Conservation (phyloP, 2,329 filamentous ascomycete species). For the Fusarium armeniacum region DNA sequence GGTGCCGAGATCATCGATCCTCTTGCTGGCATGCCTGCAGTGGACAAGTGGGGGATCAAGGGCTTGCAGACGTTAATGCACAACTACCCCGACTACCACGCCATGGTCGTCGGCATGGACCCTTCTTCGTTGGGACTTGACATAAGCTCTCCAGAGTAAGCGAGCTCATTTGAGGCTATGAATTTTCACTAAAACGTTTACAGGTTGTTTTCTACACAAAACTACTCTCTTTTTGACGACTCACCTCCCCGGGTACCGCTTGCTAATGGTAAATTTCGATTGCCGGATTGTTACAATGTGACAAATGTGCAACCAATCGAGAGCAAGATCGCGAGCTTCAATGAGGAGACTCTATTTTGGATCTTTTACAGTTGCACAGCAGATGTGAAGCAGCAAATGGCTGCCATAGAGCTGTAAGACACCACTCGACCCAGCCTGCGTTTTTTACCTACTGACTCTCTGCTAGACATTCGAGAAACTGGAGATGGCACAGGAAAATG, state of each 20-base stretch:
- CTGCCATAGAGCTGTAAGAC: conserved; percentile 72
- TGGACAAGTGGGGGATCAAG: conserved; percentile 75
- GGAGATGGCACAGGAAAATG: conserved; percentile 77
- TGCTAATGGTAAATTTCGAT: conserved; percentile 63
- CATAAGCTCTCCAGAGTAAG: conserved; percentile 70
- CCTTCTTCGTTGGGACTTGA: conserved; percentile 70
- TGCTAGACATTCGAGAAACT: conserved; percentile 72
- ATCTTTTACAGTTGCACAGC: conserved; percentile 77
- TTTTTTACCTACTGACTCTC: conserved; percentile 9
- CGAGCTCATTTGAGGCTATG: conserved; percentile 5
- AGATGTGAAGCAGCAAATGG: conserved; percentile 73
- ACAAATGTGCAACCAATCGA: conserved; percentile 76
- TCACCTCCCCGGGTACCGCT: conserved; percentile 70
- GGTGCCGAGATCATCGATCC: conserved; percentile 67
- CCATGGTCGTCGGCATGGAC: conserved; percentile 72
- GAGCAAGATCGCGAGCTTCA: conserved; percentile 75
- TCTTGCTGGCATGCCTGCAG: conserved; percentile 71
- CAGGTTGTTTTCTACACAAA: conserved; percentile 70
- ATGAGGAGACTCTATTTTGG: conserved; percentile 77
- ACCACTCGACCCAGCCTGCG: not conserved
- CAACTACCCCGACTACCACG: conserved; percentile 73
- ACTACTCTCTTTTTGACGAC: conserved; percentile 73
- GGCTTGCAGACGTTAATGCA: conserved; percentile 74
- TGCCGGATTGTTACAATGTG: conserved; percentile 77
- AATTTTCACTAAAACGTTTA: conserved; percentile 34